phyloP scores from a whole-genome alignment of 2,329 filamentous ascomycete genomes.

The Xylariomycetidae sp. region DNA sequence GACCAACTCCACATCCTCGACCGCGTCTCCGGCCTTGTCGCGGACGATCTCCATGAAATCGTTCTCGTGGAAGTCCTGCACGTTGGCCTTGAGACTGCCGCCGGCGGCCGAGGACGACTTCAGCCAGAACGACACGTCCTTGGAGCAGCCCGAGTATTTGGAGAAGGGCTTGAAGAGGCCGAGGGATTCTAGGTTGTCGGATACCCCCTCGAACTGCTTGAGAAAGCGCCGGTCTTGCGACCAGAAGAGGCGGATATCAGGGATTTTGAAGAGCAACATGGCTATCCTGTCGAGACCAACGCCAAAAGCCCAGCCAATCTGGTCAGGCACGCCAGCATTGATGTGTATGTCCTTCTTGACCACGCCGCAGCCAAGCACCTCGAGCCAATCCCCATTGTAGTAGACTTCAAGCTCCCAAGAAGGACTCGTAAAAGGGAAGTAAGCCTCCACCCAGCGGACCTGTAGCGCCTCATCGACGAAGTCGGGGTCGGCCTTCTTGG shows the following conservation, averaged over 20 bases:
- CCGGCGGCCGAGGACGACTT: constrained; percentile 41
- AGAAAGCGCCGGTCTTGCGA: constrained; percentile 79
- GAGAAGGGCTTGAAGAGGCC: constrained; percentile 80
- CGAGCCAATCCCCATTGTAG: constrained; percentile 92
- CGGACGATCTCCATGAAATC: constrained; percentile 96
- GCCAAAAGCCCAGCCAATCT: constrained; percentile 93
- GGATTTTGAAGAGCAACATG: constrained; percentile 95
- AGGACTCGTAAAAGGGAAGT: constrained; percentile 94
- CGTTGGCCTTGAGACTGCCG: constrained; percentile 37
- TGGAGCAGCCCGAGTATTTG: constrained; percentile 82
- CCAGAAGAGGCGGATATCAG: constrained; percentile 97
- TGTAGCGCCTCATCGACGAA: constrained; percentile 66
- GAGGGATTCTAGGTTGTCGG: constrained; percentile 42
- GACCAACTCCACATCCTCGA: constrained; percentile 80
- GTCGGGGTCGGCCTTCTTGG: constrained; percentile 44
- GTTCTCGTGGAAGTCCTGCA: constrained; percentile 75
- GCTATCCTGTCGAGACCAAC: constrained; percentile 91
- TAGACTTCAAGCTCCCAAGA: constrained; percentile 96
- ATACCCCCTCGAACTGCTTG: constrained; percentile 70
- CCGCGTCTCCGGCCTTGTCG: constrained; percentile 72
- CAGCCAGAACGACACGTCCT: constrained; percentile 95
- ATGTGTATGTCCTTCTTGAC: constrained; percentile 77
- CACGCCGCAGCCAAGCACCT: constrained; percentile 89
- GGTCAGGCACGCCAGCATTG: constrained; percentile 68
- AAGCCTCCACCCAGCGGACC: constrained; percentile 93